Percentiles rank a stretch among this genome's conserved stretches.
Conservation (phyloP, 768 basidiomycete genomes). For the Clitopilus hobsonii region DNA sequence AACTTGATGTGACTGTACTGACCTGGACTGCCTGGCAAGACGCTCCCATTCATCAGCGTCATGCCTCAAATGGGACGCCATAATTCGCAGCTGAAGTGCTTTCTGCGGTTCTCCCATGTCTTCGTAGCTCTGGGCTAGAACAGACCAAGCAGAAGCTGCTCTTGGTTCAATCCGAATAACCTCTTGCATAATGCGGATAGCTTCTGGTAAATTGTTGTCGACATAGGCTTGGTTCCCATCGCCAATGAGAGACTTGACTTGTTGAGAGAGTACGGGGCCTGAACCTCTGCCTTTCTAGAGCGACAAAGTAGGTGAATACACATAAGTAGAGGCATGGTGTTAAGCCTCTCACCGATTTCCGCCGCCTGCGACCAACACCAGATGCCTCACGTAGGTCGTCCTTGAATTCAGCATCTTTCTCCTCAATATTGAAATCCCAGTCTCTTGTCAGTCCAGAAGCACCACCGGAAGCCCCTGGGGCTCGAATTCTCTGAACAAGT, state of each 20-base stretch:
- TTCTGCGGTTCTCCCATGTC: conserved; percentile 66
- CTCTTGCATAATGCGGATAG: conserved; percentile 81
- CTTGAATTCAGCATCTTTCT: conserved; percentile 63
- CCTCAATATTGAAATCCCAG: conserved; percentile 73
- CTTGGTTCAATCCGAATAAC: conserved; percentile 93
- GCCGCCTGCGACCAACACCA: conserved; percentile 58
- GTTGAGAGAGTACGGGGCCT: conserved; percentile 60
- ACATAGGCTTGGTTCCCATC: conserved; percentile 87
- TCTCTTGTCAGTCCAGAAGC: conserved; percentile 49
- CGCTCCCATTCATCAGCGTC: conserved; percentile 88
- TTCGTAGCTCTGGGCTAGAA: conserved; percentile 79
- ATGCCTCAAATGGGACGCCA: conserved; percentile 84
- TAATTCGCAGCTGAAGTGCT: conserved; percentile 78
- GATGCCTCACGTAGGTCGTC: conserved; percentile 73
- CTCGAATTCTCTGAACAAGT: conserved; percentile 61
- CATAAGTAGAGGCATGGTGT: not conserved
- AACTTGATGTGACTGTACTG: not conserved
- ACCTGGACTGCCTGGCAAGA: conserved; percentile 75
- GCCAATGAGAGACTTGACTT: conserved; percentile 73
- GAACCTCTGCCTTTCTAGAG: conserved; percentile 36
- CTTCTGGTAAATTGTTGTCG: conserved; percentile 57
- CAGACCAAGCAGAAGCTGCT: conserved; percentile 79
- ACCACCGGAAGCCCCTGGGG: conserved; percentile 38
- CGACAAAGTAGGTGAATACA: not conserved
- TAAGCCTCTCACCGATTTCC: conserved; percentile 32